Evolutionary conservation across 1,284 basidiomycete genomes (phyloP), one percentile per base, ranked within the genome.

Genomic region (Puccinia hordei): DNA sequence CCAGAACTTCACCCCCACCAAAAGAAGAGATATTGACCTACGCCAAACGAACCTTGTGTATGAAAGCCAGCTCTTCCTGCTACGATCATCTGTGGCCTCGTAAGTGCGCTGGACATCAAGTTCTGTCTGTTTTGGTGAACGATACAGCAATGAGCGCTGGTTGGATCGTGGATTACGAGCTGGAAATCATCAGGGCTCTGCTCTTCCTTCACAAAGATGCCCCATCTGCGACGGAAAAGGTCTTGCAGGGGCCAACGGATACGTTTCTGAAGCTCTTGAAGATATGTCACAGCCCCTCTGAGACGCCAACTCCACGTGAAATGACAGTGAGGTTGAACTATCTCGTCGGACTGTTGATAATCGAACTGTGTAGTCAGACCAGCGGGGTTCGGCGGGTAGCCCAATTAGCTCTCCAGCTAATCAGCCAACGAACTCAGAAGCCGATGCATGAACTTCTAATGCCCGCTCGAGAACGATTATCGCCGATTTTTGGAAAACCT

Each of bases 161-260:
- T 82, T 97, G 95, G 93, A 89, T 95, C 71, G 89, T 90, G 81
- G 94, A 97, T 80, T 91, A 94, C 68, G 93, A 97, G 85, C 89
- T 93, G 63, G 96, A 99, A 83, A 91, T 98, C 82, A 90, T 95
- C 73, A 91, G 95, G 65, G 95, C 93, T 5, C 89, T 99, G 46
- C 88, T 99, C 65, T 95, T 95, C 85, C 92, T 96, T 82, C 88
- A 99, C 72, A 98, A 99, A 85, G 96, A 99, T 85, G 92, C 98
- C 85, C 95, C 97, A 0, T 90, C 90, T 82, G 95, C 99, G 83
- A 89, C 95, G 59, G 93, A 94, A 0, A 90, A 90, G 30, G 91
- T 95, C 83, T 90, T 95, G 49, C 90, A 91, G 53, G 90, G 92
- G 73, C 92, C 98, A 53, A 88, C 91, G 35, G 90, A 92, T 75